Evolutionary conservation across 495 filamentous ascomycete species (phyloP).

Genomic region (Penicillium roqueforti): DNA sequence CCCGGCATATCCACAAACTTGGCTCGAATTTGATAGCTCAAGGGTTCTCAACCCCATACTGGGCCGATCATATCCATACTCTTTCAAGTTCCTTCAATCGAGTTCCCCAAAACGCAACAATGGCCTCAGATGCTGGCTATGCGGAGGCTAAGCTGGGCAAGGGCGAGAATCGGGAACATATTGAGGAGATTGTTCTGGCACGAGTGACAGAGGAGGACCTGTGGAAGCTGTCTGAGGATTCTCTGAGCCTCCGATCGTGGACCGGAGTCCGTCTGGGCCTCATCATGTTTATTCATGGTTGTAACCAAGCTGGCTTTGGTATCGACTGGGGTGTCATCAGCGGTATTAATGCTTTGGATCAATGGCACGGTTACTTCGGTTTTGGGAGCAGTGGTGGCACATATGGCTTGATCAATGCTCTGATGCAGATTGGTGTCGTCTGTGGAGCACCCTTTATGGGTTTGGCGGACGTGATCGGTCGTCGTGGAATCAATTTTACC

Average conservation of each 20-base stretch:
- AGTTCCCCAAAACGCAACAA: not conserved
- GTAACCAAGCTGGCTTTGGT: conserved; percentile 40
- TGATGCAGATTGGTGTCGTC: conserved; percentile 39
- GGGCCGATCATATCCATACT: not conserved
- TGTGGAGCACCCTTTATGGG: conserved; percentile 36
- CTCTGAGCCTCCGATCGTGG: conserved; percentile 30
- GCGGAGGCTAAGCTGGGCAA: conserved; percentile 14
- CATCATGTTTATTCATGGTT: conserved; percentile 40
- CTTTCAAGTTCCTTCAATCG: not conserved
- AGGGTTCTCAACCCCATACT: not conserved
- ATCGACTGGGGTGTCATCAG: conserved; percentile 43
- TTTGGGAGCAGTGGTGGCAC: conserved; percentile 28
- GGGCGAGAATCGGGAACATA: conserved; percentile 16
- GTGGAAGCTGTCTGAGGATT: conserved; percentile 30
- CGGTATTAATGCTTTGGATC: conserved; percentile 29
- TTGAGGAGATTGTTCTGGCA: conserved; percentile 36
- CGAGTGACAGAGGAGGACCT: conserved; percentile 39
- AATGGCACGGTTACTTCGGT: conserved; percentile 35
- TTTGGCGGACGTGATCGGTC: conserved; percentile 37
- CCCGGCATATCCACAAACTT: conserved; percentile 1
- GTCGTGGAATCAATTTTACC: conserved; percentile 38
- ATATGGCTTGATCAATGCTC: conserved; percentile 33
- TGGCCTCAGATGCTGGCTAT: not conserved
- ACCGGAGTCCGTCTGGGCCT: conserved; percentile 31
- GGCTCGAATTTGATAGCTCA: not conserved